phyloP scores from a whole-genome alignment of 352 stramenopile species.

The Globisporangium acanthophoron region DNA sequence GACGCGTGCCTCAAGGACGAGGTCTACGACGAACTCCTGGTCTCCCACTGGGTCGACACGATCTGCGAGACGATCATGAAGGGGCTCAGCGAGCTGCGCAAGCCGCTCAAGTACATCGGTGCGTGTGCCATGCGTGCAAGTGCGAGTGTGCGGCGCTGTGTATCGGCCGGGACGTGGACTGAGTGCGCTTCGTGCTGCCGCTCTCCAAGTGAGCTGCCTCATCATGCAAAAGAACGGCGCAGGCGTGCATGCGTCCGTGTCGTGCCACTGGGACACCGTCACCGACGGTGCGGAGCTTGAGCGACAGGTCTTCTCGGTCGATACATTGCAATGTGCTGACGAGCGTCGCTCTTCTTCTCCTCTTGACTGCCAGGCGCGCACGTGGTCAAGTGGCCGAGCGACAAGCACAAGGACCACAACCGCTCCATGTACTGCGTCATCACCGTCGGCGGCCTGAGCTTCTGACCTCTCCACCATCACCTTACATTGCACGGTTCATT shows the following conservation, averaged over 20 bases:
- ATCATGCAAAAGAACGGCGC: conserved; percentile 95
- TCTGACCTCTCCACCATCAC: conserved; percentile 27
- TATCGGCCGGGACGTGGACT: too few relatives aligned
- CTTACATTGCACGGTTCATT: not conserved
- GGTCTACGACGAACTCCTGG: conserved; percentile 81
- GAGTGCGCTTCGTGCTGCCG: too few relatives aligned
- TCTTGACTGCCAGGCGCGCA: conserved; percentile 38
- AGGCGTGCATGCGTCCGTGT: conserved; percentile 84
- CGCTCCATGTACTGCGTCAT: conserved; percentile 88
- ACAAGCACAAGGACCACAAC: conserved; percentile 89
- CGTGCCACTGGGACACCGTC: conserved; percentile 88
- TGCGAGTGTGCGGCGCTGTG: not conserved
- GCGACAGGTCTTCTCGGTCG: not conserved
- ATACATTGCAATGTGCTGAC: not conserved
- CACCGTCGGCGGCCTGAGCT: conserved; percentile 81
- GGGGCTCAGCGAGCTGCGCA: conserved; percentile 79
- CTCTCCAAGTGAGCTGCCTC: conserved; percentile 65
- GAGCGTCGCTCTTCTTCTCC: not conserved
- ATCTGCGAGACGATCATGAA: conserved; percentile 90
- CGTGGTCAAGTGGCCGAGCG: conserved; percentile 85
- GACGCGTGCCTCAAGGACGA: conserved; percentile 85
- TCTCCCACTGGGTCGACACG: conserved; percentile 86
- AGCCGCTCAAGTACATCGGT: conserved; percentile 92
- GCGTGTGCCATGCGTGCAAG: not conserved
- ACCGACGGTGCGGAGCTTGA: conserved; percentile 60